Conservation (phyloP, 164 flowering plant genomes). For the Vitis rotundifolia region DNA sequence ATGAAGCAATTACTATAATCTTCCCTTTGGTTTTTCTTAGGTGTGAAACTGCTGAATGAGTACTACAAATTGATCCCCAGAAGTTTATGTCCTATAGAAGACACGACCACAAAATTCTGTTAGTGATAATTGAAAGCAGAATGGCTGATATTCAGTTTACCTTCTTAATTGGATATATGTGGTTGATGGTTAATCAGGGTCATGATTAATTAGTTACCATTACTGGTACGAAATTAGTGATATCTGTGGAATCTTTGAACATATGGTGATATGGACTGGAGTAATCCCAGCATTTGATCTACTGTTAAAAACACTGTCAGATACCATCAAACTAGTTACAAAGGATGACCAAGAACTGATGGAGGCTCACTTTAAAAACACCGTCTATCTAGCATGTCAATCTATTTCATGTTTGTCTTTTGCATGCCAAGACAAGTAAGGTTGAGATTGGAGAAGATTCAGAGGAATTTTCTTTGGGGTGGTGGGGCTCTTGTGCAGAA, state of each 20-base stretch:
- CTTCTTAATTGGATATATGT: too few relatives aligned
- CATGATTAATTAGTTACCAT: slow-evolving; percentile 41
- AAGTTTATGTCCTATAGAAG: slow-evolving; percentile 40
- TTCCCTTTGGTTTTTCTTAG: slow-evolving; percentile 38
- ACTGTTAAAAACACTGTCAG: slow-evolving; percentile 31
- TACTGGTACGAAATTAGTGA: slow-evolving; percentile 16
- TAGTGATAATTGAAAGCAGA: too few relatives aligned
- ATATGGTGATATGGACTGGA: slow-evolving; percentile 15
- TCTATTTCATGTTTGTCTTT: too few relatives aligned
- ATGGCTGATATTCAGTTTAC: too few relatives aligned
- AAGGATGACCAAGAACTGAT: neutral
- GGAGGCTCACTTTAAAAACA: too few relatives aligned
- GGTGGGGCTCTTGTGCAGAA: too few relatives aligned
- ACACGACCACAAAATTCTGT: neutral
- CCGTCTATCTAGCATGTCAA: too few relatives aligned
- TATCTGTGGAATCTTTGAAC: slow-evolving; percentile 42
- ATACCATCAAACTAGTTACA: neutral
- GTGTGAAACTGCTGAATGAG: slow-evolving; percentile 37
- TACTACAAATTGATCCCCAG: slow-evolving; percentile 42
- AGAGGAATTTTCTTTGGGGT: too few relatives aligned
- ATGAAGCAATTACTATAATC: slow-evolving; percentile 38
- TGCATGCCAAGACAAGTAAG: too few relatives aligned
- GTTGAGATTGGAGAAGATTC: too few relatives aligned
- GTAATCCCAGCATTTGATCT: slow-evolving; percentile 73
- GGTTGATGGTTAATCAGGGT: too few relatives aligned